phyloP scores from a whole-genome alignment of 75 land plant species.

The Cryptomeria japonica region DNA sequence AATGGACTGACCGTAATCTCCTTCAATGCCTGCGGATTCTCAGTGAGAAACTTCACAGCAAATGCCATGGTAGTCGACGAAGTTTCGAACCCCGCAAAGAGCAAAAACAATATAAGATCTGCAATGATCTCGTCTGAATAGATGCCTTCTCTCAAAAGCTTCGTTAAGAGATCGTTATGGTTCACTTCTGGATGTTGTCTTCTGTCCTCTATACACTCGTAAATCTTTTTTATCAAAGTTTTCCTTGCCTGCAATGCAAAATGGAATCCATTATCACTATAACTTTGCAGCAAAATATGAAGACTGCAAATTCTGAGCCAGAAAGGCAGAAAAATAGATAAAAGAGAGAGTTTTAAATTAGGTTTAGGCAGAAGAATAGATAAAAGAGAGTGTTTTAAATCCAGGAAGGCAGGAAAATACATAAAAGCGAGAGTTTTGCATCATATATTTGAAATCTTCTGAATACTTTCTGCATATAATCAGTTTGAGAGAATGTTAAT shows the following conservation, averaged over 20 bases:
- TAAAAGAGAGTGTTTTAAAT: too few species aligned
- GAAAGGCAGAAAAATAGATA: too few species aligned
- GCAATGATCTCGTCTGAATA: background rate
- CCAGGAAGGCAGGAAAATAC: too few species aligned
- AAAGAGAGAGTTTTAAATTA: too few species aligned
- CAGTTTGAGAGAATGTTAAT: too few species aligned
- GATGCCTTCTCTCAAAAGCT: background rate
- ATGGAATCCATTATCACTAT: too few species aligned
- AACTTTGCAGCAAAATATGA: too few species aligned
- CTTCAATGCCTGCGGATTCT: conserved; percentile 3
- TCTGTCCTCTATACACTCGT: background rate
- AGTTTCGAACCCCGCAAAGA: conserved; percentile 18
- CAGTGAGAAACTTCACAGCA: conserved; percentile 17
- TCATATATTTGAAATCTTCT: too few species aligned
- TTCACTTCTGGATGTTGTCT: background rate
- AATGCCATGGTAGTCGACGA: conserved; percentile 13
- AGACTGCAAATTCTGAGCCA: too few species aligned
- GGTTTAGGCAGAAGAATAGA: too few species aligned
- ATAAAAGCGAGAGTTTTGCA: too few species aligned
- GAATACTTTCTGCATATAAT: too few species aligned
- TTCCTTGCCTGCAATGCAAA: background rate
- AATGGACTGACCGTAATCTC: background rate
- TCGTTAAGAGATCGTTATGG: background rate
- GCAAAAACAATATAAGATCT: background rate
- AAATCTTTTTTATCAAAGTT: background rate